phyloP scores from a whole-genome alignment of 2,329 filamentous ascomycete species.

The Aureobasidium mangrovei region DNA sequence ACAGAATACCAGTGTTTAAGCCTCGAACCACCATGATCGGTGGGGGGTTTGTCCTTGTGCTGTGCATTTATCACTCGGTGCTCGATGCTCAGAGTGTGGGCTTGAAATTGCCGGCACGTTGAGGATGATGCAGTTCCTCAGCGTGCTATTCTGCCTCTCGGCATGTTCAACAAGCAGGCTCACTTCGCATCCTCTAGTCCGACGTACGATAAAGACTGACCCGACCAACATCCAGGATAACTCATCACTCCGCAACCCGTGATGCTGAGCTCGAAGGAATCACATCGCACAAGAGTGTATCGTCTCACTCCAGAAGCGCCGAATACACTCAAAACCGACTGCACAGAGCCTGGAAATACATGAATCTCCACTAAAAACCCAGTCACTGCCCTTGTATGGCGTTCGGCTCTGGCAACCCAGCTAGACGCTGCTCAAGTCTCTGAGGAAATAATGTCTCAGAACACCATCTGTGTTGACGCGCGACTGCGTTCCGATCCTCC shows the following conservation, averaged over 20 bases:
- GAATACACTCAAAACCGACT: background rate
- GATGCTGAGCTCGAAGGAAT: background rate
- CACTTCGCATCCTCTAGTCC: background rate
- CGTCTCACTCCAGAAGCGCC: background rate
- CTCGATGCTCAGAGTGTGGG: constrained; percentile 3
- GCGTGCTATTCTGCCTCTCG: background rate
- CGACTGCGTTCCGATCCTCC: background rate
- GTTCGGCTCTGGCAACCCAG: background rate
- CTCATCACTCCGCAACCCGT: background rate
- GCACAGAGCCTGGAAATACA: background rate
- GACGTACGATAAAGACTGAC: background rate
- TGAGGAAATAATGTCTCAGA: constrained; percentile 2
- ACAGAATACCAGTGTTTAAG: background rate
- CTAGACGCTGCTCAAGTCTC: background rate
- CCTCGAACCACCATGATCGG: background rate
- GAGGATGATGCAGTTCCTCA: background rate
- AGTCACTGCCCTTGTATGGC: background rate
- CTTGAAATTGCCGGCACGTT: background rate
- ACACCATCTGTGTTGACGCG: background rate
- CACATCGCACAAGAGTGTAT: constrained; percentile 1
- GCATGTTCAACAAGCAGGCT: background rate
- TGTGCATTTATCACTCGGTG: background rate
- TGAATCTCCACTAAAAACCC: constrained; percentile 4
- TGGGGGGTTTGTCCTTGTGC: background rate
- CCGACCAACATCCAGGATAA: background rate